These are phyloP conservation scores for Cadophora sp. DNA, from an alignment of 2,329 filamentous ascomycete genomes.

Conservation along the genomic window DNA sequence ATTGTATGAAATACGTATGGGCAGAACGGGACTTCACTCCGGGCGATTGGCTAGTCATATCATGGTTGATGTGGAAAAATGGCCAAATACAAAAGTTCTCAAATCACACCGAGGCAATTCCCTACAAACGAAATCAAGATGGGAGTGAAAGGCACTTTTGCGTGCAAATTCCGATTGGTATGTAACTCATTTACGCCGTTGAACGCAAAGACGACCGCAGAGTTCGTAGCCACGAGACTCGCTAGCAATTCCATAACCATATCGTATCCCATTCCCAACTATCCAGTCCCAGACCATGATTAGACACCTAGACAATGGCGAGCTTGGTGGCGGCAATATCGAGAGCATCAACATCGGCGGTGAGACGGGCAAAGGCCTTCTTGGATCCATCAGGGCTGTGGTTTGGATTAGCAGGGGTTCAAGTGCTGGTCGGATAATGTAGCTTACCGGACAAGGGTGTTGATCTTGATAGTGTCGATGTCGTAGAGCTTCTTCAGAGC, in stretches of 20 bases:
- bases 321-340: conserved; percentile 99
- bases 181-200: conserved; percentile 43
- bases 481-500: conserved; percentile 99
- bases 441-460: conserved; percentile 93
- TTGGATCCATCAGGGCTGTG: conserved; percentile 90
- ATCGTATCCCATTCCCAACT: conserved; percentile 41
- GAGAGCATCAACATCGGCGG: conserved; percentile 94
- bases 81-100: not conserved
- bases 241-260: conserved; percentile 35
- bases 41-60: not conserved
- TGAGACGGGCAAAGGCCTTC: conserved; percentile 98
- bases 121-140: not conserved
- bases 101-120: not conserved
- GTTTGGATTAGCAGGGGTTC: conserved; percentile 29
- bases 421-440: not conserved
- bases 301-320: conserved; percentile 82
- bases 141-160: conserved; percentile 37
- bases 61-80: not conserved
- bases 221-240: conserved; percentile 36
- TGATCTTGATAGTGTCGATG: conserved; percentile 98
- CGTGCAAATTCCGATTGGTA: conserved; percentile 40
- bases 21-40: conserved; percentile 27
- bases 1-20: conserved; percentile 11
- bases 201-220: conserved; percentile 41
- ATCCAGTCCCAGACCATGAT: conserved; percentile 52